Percentiles rank a stretch among this genome's conserved stretches.
phyloP scores from a whole-genome alignment of 129 eudicot species.

The Glebionis coronaria region DNA sequence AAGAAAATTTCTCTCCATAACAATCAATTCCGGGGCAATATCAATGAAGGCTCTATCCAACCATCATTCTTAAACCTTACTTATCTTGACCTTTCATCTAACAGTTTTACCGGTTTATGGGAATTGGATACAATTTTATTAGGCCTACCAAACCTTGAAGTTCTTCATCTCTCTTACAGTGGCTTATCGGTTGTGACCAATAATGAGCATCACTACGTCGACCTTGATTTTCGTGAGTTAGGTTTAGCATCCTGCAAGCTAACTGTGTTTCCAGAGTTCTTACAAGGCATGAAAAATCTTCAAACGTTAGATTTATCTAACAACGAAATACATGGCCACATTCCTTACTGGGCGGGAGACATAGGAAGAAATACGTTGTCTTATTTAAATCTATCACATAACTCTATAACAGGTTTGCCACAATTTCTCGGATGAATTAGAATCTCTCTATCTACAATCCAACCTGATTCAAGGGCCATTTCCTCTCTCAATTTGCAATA shows the following conservation, averaged over 20 bases:
- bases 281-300: not conserved
- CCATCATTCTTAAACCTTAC: not conserved
- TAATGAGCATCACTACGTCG: not conserved
- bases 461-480: conserved; percentile 17
- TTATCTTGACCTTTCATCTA: not conserved
- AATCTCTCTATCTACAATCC: not conserved
- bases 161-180: conserved; percentile 19
- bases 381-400: conserved; percentile 20
- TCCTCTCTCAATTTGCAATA: conserved; percentile 24
- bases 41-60: not conserved
- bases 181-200: not conserved
- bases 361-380: conserved; percentile 2
- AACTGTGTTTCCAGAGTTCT: not conserved
- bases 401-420: not conserved
- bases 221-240: not conserved
- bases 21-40: not conserved
- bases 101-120: conserved; percentile 8
- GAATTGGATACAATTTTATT: conserved; percentile 15
- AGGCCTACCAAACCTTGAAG: not conserved
- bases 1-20: not conserved
- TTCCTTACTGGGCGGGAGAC: conserved; percentile 3
- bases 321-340: not conserved
- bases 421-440: not conserved
- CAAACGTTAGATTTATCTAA: not conserved
- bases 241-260: not conserved